phyloP scores from a whole-genome alignment of 192 early-diverging fungal genomes.

The Cetraspora pellucida region DNA sequence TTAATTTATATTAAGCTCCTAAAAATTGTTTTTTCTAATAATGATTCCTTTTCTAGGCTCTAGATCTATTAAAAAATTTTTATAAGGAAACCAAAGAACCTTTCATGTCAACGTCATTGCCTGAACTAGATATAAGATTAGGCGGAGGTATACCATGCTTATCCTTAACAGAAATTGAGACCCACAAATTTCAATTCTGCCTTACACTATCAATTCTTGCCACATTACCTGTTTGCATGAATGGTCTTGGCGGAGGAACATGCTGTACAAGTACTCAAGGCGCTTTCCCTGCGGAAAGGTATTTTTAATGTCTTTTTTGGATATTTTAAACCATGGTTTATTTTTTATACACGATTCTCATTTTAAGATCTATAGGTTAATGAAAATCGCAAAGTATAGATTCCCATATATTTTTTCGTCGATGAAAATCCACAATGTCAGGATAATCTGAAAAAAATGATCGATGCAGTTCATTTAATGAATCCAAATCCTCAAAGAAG shows the following conservation, averaged over 20 bases:
- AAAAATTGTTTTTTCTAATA: not conserved
- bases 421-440: not conserved
- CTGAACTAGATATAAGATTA: constrained; percentile 10
- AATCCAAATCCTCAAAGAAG: constrained; percentile 13
- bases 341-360: not conserved
- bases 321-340: too few relatives aligned
- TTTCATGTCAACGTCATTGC: constrained; percentile 25
- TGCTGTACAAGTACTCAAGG: constrained; percentile 31
- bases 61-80: not conserved
- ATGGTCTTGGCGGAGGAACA: constrained; percentile 24
- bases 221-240: too few relatives aligned
- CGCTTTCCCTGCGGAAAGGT: constrained; percentile 19
- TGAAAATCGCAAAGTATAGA: constrained; percentile 19
- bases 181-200: constrained; percentile 23
- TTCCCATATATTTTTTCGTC: constrained; percentile 11
- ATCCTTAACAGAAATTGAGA: constrained; percentile 28
- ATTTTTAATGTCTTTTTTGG: not conserved
- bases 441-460: constrained; percentile 22
- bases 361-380: constrained; percentile 1
- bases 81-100: not conserved
- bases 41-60: not conserved
- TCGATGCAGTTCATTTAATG: constrained; percentile 11
- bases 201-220: too few relatives aligned
- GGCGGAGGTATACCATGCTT: constrained; percentile 27
- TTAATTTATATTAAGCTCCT: not conserved